Evolutionary conservation across 768 basidiomycete genomes (phyloP), one percentile per base, ranked within the genome.

Genomic region (Artomyces pyxidatus): DNA sequence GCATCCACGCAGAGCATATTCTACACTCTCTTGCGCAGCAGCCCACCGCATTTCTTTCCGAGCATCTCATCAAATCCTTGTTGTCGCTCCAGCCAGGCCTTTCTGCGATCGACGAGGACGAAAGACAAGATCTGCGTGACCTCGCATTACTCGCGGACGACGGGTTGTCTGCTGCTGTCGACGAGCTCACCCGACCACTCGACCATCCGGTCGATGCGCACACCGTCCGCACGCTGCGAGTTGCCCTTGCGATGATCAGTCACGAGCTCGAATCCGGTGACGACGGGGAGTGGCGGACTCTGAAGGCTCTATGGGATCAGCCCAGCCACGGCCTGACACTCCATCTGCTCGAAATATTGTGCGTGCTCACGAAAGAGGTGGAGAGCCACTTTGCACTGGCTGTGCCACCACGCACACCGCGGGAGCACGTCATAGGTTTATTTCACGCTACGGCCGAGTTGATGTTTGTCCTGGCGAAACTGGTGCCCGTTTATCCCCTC

Each of bases 61-160:
- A 71, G 1, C 78, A 84, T 55, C 66, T 90, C 23, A 66, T 77
- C 37, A 73, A 75, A 41, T 77, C 78, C 35, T 69, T 88, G 16
- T 69, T 80, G n/a, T 67, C 73, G 9, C 74, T 86, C 47, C 67
- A 72, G 41, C 73, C 73, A 6, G 81, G 82, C 1, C 71, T 84
- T 25, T 76, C 79, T 7, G 76, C 68, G 55, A 85, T 88, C 43
- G 70, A 74, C 1, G 78, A 83, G 30, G 69, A 75, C 23, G 83
- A 85, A 47, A 69, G 78, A 10, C 63, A 77, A 23, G 71, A 75
- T 7, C 68, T 89, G 59, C 74, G 75, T 21, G 75, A 80, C 56
- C 69, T 80, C 11, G 84, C 85, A 0, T 64, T 73, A 22, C 76
- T 89, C n/a, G 81, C 78, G 0, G 78, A 86, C 28, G 78, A 84